These are phyloP conservation scores for Cicer chorassanicum DNA, from an alignment of 306 rosid genomes.

Conservation along the genomic window DNA sequence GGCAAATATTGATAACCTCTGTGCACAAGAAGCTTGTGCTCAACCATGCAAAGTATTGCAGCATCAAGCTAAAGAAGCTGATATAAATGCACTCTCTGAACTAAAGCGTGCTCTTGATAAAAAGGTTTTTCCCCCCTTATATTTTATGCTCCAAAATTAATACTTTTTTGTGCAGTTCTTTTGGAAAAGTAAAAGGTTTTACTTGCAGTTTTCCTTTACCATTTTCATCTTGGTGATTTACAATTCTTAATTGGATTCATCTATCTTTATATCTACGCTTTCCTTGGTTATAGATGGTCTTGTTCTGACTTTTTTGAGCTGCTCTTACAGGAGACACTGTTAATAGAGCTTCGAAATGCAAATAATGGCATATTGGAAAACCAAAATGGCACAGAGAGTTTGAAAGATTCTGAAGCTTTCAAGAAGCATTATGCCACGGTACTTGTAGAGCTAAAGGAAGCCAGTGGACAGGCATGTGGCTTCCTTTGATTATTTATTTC, in stretches of 20 bases:
- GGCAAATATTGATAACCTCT: conserved; percentile 49
- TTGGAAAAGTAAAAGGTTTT: conserved; percentile 24
- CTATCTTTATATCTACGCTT: conserved; percentile 26
- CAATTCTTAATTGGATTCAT: conserved; percentile 18
- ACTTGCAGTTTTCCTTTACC: conserved; percentile 20
- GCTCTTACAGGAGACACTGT: conserved; percentile 60
- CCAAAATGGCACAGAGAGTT: conserved; percentile 63
- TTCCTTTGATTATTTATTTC: conserved; percentile 59
- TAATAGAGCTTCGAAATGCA: conserved; percentile 67
- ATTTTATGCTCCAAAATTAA: conserved; percentile 20
- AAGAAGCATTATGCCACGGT: conserved; percentile 84
- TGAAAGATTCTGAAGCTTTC: conserved; percentile 65
- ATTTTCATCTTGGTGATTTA: conserved; percentile 32
- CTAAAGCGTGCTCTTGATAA: conserved; percentile 67
- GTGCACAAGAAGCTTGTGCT: conserved; percentile 47
- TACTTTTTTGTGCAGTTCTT: conserved; percentile 28
- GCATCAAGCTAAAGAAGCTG: conserved; percentile 79
- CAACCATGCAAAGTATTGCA: conserved; percentile 52
- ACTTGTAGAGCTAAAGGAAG: conserved; percentile 97
- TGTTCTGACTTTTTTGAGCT: conserved; percentile 19
- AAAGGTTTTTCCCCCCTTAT: conserved; percentile 54
- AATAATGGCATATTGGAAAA: conserved; percentile 60
- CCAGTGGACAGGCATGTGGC: conserved; percentile 99
- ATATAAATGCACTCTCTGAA: conserved; percentile 65
- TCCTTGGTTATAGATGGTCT: conserved; percentile 9